Conservation (phyloP, 345 rosid species). For the Populus nigra region DNA sequence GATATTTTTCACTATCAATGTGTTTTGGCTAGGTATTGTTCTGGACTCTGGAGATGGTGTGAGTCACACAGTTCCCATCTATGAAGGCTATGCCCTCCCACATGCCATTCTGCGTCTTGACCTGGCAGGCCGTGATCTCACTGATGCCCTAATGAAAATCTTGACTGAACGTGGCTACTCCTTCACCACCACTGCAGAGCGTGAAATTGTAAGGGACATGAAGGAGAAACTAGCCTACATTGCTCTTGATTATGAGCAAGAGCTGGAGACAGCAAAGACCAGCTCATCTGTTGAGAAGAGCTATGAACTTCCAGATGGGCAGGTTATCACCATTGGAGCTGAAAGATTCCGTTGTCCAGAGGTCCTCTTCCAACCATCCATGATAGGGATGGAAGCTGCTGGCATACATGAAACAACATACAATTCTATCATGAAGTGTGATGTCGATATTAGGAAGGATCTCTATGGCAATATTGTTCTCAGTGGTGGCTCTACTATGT, state of each 20-base stretch:
- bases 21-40: conserved; percentile 43
- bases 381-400: conserved; percentile 63
- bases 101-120: conserved; percentile 77
- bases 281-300: conserved; percentile 63
- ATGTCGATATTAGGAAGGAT: conserved; percentile 61
- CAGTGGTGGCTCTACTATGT: conserved; percentile 73
- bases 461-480: conserved; percentile 54
- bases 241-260: conserved; percentile 71
- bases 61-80: conserved; percentile 59
- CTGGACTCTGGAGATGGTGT: conserved; percentile 62
- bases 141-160: conserved; percentile 67
- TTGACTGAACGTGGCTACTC: conserved; percentile 71
- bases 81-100: conserved; percentile 57
- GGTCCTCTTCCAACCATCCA: conserved; percentile 73
- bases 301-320: conserved; percentile 71
- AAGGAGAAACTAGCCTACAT: conserved; percentile 72
- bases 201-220: conserved; percentile 67
- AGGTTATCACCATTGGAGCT: conserved; percentile 66
- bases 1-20: conserved; percentile 3
- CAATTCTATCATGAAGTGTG: conserved; percentile 68
- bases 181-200: conserved; percentile 68
- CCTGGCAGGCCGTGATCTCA: conserved; percentile 78
- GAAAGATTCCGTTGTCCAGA: conserved; percentile 78
- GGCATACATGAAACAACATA: conserved; percentile 61
- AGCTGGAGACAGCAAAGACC: conserved; percentile 52